phyloP scores from a whole-genome alignment of 1,284 basidiomycete genomes.

The Phellopilus nigrolimitatus region DNA sequence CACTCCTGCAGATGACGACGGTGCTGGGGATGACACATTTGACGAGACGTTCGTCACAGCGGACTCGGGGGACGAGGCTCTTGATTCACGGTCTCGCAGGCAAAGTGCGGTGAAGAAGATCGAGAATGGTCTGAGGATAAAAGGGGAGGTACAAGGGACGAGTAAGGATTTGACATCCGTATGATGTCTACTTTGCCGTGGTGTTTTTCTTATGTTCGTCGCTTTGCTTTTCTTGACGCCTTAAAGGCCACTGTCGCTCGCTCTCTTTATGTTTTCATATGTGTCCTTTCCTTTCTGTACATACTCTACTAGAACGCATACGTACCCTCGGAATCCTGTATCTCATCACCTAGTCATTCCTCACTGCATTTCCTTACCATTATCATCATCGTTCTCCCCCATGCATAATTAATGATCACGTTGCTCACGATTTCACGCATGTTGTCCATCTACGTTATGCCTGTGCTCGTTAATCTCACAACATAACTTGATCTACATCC shows the following conservation, averaged over 20 bases:
- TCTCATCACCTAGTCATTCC: not conserved
- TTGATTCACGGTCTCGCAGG: conserved; percentile 15
- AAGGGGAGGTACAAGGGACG: conserved; percentile 38
- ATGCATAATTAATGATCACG: not conserved
- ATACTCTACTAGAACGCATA: conserved; percentile 2
- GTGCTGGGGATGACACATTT: conserved; percentile 23
- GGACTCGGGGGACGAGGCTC: conserved; percentile 21
- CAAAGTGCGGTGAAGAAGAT: conserved; percentile 30
- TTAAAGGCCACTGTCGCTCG: not conserved
- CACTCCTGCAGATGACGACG: conserved; percentile 20
- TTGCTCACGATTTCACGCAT: not conserved
- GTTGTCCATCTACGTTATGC: not conserved
- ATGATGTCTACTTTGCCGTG: too few species aligned
- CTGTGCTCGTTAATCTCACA: not conserved
- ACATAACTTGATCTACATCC: not conserved
- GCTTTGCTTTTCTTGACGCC: not conserved
- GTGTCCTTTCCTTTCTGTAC: not conserved
- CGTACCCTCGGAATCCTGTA: not conserved
- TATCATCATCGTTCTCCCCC: not conserved
- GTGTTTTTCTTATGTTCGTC: not conserved
- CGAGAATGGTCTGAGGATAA: conserved; percentile 25
- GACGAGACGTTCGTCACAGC: conserved; percentile 24
- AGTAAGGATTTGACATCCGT: conserved; percentile 23
- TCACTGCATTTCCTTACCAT: not conserved
- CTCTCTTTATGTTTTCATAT: not conserved